Evolutionary conservation across 1,284 basidiomycete genomes (phyloP), one percentile per base, ranked within the genome.

Genomic region (Malassezia globosa): DNA sequence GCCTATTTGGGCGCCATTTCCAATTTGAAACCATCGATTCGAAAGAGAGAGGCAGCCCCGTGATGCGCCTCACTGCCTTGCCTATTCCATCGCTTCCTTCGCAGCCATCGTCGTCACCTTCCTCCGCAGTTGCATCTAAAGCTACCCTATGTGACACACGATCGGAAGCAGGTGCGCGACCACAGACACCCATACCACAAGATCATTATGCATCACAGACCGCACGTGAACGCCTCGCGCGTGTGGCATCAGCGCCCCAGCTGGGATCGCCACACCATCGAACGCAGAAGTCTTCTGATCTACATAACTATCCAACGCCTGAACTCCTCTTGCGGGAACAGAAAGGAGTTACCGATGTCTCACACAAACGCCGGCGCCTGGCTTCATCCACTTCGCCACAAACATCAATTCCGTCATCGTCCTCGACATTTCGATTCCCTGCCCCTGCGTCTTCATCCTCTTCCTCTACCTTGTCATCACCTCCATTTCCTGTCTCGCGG

Each of bases 291-390:
- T 18, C 22, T 4, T 23, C 16, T 18, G 46, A 48, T 23, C n/a
- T 48, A 19, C 46, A 48, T 39, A 48, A 48, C 14, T 34, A 48
- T 18, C 46, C 46, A 1, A 24, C 37, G 14, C 38, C 37, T 7
- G 22, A 14, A 18, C 29, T 41, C 18, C 46, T 48, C 7, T 26
- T 18, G 10, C 31, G 24, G 16, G 48, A 44, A 25, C 42, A 35
- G 25, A 16, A 19, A 18, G 26, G 16, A 6, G 37, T 34, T 16
- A 7, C 21, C 19, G 19, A 11, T 0, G 16, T 27, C 7, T 39
- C 43, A 16, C 19, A 16, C 35, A 52, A 52, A 29, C 45, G 50
- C 7, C 29, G 23, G 27, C 48, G 48, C 18, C 19, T 37, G 7
- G 14, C 21, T 19, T 5, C 21, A n/a, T n/a, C n/a, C n/a, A 10